These are phyloP conservation scores for Tothia fuscella DNA, from an alignment of 2,329 filamentous ascomycete species.

Conservation along the genomic window DNA sequence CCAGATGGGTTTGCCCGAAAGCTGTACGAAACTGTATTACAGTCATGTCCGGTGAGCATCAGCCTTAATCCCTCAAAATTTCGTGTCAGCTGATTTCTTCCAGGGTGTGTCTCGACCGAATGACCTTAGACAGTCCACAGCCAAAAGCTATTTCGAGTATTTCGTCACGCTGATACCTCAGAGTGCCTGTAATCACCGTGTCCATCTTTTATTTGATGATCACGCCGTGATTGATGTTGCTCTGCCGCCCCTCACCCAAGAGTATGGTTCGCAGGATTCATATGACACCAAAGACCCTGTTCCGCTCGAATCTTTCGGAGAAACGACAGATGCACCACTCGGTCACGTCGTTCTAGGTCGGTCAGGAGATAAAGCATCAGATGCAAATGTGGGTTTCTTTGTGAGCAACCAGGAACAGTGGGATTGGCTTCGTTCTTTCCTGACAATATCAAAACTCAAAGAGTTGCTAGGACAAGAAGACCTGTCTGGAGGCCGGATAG, in stretches of 20 bases:
- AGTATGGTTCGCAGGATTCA: conserved; percentile 1
- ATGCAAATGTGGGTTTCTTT: conserved; percentile 11
- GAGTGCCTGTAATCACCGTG: conserved; percentile 11
- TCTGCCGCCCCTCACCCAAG: neutral
- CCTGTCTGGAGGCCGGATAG: conserved; percentile 11
- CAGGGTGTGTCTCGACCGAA: conserved; percentile 9
- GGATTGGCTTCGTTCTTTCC: conserved; percentile 17
- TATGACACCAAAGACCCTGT: conserved; percentile 5
- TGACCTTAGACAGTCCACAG: conserved; percentile 21
- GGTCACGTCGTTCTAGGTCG: conserved; percentile 6
- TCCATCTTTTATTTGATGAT: conserved; percentile 9
- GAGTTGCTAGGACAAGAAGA: conserved; percentile 17
- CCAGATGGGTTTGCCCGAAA: neutral
- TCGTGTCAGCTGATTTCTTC: neutral
- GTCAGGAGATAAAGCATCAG: conserved; percentile 4
- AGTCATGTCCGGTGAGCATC: conserved; percentile 5
- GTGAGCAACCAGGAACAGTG: conserved; percentile 18
- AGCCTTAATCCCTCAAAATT: neutral
- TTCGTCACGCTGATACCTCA: conserved; percentile 18
- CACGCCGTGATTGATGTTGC: neutral
- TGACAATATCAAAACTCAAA: conserved; percentile 15
- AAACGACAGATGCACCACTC: conserved; percentile 1
- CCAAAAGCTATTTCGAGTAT: conserved; percentile 21
- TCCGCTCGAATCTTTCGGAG: neutral
- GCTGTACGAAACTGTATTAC: conserved; percentile 11